These are phyloP conservation scores for Talaromyces funiculosus DNA, from an alignment of 2,329 filamentous ascomycete genomes.

Conservation along the genomic window DNA sequence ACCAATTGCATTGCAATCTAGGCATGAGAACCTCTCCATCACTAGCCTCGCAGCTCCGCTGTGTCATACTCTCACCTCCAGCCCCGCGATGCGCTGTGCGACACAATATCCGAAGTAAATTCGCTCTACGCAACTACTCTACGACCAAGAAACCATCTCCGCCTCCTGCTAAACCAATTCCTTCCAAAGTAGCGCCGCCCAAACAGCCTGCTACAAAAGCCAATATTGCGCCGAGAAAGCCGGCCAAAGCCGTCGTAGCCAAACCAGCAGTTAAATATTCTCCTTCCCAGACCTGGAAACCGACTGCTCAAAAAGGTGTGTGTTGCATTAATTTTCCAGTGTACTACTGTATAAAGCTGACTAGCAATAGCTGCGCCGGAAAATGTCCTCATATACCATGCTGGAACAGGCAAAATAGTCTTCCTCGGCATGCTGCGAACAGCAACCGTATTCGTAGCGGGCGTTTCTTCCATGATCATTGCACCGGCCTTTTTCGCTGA, in stretches of 20 bases:
- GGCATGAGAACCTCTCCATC: neutral
- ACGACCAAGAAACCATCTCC: neutral
- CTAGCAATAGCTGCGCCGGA: slow-evolving; percentile 30
- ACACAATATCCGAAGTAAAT: neutral
- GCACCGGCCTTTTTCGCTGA: slow-evolving; percentile 52
- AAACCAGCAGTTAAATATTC: neutral
- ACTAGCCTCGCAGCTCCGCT: slow-evolving; percentile 5
- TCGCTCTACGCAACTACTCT: slow-evolving; percentile 1
- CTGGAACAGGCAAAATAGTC: slow-evolving; percentile 60
- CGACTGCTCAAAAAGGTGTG: slow-evolving; percentile 29
- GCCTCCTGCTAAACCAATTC: neutral
- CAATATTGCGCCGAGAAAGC: neutral
- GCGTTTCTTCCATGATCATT: slow-evolving; percentile 59
- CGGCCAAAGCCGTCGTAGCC: neutral
- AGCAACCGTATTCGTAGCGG: slow-evolving; percentile 63
- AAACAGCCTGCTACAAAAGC: neutral
- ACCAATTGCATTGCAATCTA: neutral
- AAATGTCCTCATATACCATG: slow-evolving; percentile 66
- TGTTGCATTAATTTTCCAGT: neutral
- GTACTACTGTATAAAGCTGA: slow-evolving; percentile 2
- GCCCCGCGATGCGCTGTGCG: neutral
- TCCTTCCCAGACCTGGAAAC: slow-evolving; percentile 18
- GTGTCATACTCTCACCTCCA: neutral
- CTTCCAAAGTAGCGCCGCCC: neutral
- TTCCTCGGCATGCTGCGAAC: slow-evolving; percentile 67